Conservation (phyloP, 2,329 filamentous ascomycete species). For the Aspergillus melleus region DNA sequence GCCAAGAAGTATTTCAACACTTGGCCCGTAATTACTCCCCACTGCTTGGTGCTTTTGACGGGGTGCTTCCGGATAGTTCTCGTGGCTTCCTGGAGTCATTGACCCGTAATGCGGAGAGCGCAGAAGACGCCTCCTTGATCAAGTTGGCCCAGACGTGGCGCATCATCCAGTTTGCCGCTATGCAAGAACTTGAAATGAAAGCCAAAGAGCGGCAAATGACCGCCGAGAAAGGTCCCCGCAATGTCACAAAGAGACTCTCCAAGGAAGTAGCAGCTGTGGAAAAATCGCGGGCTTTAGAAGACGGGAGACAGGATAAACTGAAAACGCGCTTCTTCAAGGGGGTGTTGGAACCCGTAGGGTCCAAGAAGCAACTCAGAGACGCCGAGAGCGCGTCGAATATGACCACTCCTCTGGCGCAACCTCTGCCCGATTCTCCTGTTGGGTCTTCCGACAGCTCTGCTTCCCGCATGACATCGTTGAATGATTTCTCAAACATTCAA, state of each 20-base stretch:
- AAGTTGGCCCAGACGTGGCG: constrained; percentile 61
- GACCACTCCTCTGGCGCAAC: constrained; percentile 56
- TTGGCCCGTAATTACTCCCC: constrained; percentile 46
- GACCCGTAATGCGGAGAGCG: constrained; percentile 55
- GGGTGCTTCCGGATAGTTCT: constrained; percentile 26
- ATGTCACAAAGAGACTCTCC: constrained; percentile 27
- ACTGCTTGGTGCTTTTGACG: constrained; percentile 32
- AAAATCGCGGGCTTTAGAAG: constrained; percentile 28
- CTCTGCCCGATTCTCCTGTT: constrained; percentile 45
- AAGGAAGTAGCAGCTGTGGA: constrained; percentile 31
- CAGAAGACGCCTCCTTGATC: constrained; percentile 51
- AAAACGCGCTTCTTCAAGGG: constrained; percentile 47
- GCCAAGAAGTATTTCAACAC: constrained; percentile 42
- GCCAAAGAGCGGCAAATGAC: constrained; percentile 32
- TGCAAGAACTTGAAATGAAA: constrained; percentile 49
- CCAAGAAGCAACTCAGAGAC: constrained; percentile 32
- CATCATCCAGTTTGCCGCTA: constrained; percentile 53
- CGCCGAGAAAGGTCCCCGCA: constrained; percentile 21
- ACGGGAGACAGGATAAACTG: constrained; percentile 37
- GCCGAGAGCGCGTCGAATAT: constrained; percentile 56
- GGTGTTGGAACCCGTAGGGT: constrained; percentile 39
- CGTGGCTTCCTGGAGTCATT: constrained; percentile 45
- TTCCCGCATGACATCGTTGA: constrained; percentile 31
- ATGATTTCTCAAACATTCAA: constrained; percentile 38
- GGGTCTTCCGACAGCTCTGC: constrained; percentile 29